Percentiles rank a stretch among this genome's conserved stretches.
Conservation (phyloP, 148 eudicot genomes). For the Rhododendron williamsianum region DNA sequence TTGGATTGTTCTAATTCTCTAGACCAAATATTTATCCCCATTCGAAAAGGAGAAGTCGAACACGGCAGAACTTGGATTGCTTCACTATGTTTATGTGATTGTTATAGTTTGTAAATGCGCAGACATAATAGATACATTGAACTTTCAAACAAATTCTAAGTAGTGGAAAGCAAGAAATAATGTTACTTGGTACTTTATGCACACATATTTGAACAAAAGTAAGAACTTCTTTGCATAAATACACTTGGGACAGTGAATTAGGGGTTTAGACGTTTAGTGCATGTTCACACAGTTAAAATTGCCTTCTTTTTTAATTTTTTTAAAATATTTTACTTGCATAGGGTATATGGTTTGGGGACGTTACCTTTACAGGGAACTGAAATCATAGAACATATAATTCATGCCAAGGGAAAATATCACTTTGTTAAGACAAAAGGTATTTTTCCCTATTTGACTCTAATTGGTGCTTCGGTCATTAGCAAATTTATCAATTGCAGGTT, state of each 20-base stretch:
- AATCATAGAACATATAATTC: background rate
- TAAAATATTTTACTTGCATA: background rate
- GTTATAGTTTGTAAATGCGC: background rate
- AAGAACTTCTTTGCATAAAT: background rate
- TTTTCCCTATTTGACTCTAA: background rate
- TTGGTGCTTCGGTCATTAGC: background rate
- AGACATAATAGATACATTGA: background rate
- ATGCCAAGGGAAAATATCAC: background rate
- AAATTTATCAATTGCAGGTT: conserved; percentile 44
- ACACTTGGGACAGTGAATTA: background rate
- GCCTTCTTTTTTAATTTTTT: background rate
- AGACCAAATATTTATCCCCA: background rate
- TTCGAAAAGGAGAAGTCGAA: too few relatives aligned
- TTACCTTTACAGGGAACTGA: background rate
- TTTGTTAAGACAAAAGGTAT: background rate
- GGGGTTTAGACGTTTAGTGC: background rate
- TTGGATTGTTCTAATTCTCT: background rate
- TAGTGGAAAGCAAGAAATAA: background rate
- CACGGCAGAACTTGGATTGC: background rate
- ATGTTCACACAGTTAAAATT: background rate
- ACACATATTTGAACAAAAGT: background rate
- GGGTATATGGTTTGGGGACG: background rate
- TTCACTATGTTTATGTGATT: background rate
- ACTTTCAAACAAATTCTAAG: background rate
- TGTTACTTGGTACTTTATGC: background rate